These are phyloP conservation scores for Lobosporangium transversale DNA, from an alignment of 192 early-diverging fungal genomes.

Conservation along the genomic window DNA sequence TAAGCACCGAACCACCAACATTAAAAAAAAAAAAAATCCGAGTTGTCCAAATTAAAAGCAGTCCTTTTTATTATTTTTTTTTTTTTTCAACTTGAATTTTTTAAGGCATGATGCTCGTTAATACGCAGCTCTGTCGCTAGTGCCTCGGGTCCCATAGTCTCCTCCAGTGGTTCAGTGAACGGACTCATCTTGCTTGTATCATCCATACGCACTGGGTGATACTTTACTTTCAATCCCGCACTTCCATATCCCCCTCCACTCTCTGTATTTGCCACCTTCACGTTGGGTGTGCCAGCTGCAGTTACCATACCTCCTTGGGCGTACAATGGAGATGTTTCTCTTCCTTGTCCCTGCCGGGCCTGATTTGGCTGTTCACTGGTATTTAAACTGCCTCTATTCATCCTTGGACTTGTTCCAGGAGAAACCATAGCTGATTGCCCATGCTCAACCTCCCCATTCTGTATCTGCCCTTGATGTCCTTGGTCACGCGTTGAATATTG, in stretches of 20 bases:
- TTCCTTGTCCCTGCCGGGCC: not conserved
- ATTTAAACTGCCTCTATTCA: not conserved
- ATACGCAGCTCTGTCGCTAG: constrained; percentile 19
- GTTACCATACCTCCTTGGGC: constrained; percentile 11
- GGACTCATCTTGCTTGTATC: constrained; percentile 10
- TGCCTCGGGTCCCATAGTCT: constrained; percentile 10
- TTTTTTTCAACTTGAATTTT: not conserved
- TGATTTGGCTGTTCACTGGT: not conserved
- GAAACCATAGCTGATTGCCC: not conserved
- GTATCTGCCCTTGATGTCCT: not conserved
- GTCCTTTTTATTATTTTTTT: constrained; percentile 7
- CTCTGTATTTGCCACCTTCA: not conserved
- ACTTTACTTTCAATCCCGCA: constrained; percentile 11
- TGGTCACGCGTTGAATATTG: not conserved
- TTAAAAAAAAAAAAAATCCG: not conserved
- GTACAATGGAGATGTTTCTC: not conserved
- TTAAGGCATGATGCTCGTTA: constrained; percentile 14
- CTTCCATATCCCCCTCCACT: constrained; percentile 1
- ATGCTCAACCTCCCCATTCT: constrained; percentile 1
- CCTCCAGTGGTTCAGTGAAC: not conserved
- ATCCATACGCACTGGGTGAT: constrained; percentile 6
- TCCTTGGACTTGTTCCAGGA: constrained; percentile 3
- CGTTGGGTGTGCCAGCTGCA: not conserved
- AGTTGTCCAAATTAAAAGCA: not conserved
- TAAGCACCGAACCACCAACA: no score